Evolutionary conservation across 2,329 filamentous ascomycete species (phyloP).

Genomic region (Fusarium tricinctum): DNA sequence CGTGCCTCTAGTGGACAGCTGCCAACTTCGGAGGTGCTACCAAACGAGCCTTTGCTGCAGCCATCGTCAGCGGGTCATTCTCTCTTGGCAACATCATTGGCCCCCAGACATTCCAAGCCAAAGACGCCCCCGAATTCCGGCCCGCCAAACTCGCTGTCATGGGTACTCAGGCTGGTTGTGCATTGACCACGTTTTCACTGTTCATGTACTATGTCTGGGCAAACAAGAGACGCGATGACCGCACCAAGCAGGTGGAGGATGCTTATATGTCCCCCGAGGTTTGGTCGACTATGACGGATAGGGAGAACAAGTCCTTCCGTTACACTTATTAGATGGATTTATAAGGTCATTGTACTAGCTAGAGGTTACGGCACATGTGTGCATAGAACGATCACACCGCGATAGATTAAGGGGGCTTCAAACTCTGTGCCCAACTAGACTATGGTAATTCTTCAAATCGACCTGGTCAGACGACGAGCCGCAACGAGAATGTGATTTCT

Average conservation of each 20-base stretch:
- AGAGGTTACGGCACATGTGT: too few species aligned
- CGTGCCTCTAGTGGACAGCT: conserved; percentile 57
- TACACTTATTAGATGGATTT: conserved; percentile 59
- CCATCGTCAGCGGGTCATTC: conserved; percentile 64
- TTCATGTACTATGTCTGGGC: conserved; percentile 66
- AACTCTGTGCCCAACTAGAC: too few species aligned
- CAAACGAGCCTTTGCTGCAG: conserved; percentile 65
- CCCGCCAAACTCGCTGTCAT: conserved; percentile 69
- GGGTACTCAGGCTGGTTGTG: conserved; percentile 62
- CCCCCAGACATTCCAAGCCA: conserved; percentile 67
- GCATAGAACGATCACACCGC: too few species aligned
- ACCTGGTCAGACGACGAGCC: too few species aligned
- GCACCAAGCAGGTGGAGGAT: conserved; percentile 56
- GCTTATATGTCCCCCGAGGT: conserved; percentile 58
- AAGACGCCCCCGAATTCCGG: conserved; percentile 65
- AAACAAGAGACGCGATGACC: conserved; percentile 57
- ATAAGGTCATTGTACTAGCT: too few species aligned
- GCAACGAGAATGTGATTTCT: too few species aligned
- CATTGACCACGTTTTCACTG: conserved; percentile 58
- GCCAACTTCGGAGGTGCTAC: conserved; percentile 67
- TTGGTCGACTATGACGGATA: conserved; percentile 68
- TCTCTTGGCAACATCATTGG: conserved; percentile 70
- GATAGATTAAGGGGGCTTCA: too few species aligned
- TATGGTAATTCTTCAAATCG: too few species aligned
- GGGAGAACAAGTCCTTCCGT: conserved; percentile 69